Base-by-base conservation (phyloP, 805 yeast species). In the Wickerhamomyces rabaulensis region DNA sequence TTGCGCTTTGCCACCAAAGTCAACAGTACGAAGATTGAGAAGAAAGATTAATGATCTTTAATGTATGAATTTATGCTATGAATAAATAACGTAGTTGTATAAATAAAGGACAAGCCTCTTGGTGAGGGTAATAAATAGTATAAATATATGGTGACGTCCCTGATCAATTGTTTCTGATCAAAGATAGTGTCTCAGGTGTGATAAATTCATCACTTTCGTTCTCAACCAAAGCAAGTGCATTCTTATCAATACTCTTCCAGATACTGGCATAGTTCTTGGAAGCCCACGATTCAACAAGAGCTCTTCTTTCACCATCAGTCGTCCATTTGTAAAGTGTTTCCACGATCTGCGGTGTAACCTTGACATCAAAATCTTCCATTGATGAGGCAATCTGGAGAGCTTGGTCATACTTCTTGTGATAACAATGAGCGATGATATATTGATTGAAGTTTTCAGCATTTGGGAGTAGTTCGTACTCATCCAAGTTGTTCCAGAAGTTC, bases 1-100 rank as follows among this genome's bases (percentile, higher is more conserved):
- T 70, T 94, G 42, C 70, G 97, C 43, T 92, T 92, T 72, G 98
- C 98, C 0, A 79, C 88, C 5, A 89, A 86, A 52, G 94, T 86
- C 3, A 84, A 84, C 55, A 68, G 68, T 31, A 84, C 91, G 5
- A 67, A 66, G 54, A 52, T 67, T 52, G 41, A 39, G 27, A 45
- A 38, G 31, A 41, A 31, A 45, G 40, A 46, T 12, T 13, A 26
- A n/a, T n/a, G n/a, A n/a, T 33, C 36, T 33, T 33, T 7, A 16
- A 33, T 33, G 36, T 33, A 33, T 16, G 36, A 33, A 33, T 33
- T 33, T 33, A 33, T n/a, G 36, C 20, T 42, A 41, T 48, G 39
- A 41, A 51, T 49, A 46, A 39, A 42, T 46, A 44, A 45, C 22
- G 40, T 39, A 36, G 42, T 17, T 36, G 23, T 25, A 43, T 43